Evolutionary conservation across 2,329 filamentous ascomycete genomes (phyloP).

Genomic region (Elsinoe arachidis): DNA sequence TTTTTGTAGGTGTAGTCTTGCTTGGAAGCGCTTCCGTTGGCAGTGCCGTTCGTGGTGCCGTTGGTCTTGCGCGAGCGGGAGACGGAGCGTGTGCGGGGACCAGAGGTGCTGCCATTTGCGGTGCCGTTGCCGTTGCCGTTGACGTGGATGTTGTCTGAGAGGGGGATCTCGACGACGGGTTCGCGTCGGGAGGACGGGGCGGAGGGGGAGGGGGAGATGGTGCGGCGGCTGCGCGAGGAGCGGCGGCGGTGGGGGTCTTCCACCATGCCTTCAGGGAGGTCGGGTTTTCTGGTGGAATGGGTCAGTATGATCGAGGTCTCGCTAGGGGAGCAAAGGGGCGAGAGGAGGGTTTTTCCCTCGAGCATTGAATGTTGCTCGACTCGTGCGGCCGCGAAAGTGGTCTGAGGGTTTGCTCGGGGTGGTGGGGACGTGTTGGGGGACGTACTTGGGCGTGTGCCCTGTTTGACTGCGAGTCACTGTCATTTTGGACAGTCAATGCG

Average conservation of each 20-base stretch:
- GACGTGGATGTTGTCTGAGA: constrained; percentile 14
- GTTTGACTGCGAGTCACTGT: constrained; percentile 39
- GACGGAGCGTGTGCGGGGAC: not conserved
- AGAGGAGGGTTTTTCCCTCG: not conserved
- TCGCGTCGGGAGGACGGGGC: constrained; percentile 24
- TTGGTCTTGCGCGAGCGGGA: constrained; percentile 15
- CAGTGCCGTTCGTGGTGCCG: constrained; percentile 26
- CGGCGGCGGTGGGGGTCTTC: constrained; percentile 39
- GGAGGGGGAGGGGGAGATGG: constrained; percentile 29
- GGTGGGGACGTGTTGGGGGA: not conserved
- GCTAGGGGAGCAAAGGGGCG: not conserved
- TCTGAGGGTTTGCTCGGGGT: not conserved
- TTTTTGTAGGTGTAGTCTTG: constrained; percentile 15
- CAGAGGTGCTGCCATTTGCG: not conserved
- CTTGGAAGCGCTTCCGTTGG: constrained; percentile 23
- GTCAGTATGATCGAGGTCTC: not conserved
- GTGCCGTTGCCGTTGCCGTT: not conserved
- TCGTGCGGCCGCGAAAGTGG: not conserved
- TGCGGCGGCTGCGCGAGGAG: constrained; percentile 29
- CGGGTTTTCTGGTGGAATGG: constrained; percentile 27
- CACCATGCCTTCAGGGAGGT: constrained; percentile 37
- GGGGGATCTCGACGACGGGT: constrained; percentile 17
- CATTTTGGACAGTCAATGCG: constrained; percentile 3
- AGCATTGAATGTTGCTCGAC: not conserved
- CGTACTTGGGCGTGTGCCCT: constrained; percentile 41